These are phyloP conservation scores for Rhizopus arrhizus DNA, from an alignment of 371 early-diverging fungal species.

Conservation along the genomic window DNA sequence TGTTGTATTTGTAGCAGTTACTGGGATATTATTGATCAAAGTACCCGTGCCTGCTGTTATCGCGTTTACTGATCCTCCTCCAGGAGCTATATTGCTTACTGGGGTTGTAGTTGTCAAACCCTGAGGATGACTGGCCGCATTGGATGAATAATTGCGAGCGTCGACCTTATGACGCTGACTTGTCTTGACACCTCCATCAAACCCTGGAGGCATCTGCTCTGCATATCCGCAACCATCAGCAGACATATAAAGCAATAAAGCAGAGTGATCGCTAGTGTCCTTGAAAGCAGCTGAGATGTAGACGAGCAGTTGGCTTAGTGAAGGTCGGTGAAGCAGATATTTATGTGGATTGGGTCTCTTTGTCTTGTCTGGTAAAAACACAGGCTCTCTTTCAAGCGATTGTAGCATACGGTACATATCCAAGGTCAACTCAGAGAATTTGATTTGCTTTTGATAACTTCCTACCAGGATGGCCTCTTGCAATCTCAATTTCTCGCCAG, in stretches of 20 bases:
- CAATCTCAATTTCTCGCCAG: constrained; percentile 54
- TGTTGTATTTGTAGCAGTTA: not conserved
- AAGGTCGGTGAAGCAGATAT: constrained; percentile 87
- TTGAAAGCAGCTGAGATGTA: constrained; percentile 90
- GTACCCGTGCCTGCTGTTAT: not conserved
- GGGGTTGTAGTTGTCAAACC: constrained; percentile 3
- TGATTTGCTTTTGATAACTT: constrained; percentile 88
- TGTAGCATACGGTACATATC: constrained; percentile 97
- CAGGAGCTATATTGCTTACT: not conserved
- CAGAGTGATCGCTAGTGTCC: constrained; percentile 84
- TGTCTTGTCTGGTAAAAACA: constrained; percentile 11
- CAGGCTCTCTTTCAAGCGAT: constrained; percentile 65
- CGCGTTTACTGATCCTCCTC: not conserved
- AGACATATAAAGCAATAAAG: constrained; percentile 85
- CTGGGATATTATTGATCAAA: not conserved
- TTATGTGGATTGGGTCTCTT: constrained; percentile 89
- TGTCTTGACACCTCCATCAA: constrained; percentile 72
- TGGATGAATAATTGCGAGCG: constrained; percentile 6
- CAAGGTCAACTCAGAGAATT: constrained; percentile 92
- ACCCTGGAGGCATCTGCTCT: constrained; percentile 51
- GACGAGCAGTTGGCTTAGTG: constrained; percentile 82
- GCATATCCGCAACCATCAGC: constrained; percentile 78
- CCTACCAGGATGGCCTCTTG: constrained; percentile 95
- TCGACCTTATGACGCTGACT: constrained; percentile 39
- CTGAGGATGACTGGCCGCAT: constrained; percentile 12